phyloP scores from a whole-genome alignment of 1,284 basidiomycete genomes.

The Cryptococcus wingfieldii region DNA sequence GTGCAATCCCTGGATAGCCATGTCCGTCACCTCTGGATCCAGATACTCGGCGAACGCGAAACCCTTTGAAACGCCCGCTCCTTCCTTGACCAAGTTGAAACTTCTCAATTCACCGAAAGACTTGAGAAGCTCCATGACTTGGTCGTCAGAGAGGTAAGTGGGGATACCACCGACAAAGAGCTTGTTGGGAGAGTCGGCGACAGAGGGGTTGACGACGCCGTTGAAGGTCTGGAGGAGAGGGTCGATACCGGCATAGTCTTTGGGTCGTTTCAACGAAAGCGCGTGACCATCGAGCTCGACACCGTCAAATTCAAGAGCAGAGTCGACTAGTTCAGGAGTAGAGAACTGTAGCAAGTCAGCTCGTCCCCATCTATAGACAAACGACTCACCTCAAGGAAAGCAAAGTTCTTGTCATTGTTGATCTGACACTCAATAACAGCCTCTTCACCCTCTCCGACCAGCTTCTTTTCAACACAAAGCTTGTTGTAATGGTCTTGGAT shows the following conservation, averaged over 20 bases:
- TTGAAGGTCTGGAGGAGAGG: slow-evolving; percentile 65
- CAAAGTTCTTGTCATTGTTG: slow-evolving; percentile 97
- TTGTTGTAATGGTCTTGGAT: slow-evolving; percentile 89
- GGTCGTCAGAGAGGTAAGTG: slow-evolving; percentile 90
- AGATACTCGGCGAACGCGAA: slow-evolving; percentile 99
- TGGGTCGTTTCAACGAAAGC: slow-evolving; percentile 91
- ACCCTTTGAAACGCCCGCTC: slow-evolving; percentile 86
- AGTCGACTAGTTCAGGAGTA: slow-evolving; percentile 90
- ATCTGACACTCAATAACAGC: slow-evolving; percentile 89
- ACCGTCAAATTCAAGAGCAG: slow-evolving; percentile 94
- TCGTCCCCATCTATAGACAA: neutral
- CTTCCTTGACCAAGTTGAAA: slow-evolving; percentile 95
- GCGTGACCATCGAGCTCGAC: slow-evolving; percentile 89
- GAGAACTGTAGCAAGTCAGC: slow-evolving; percentile 67
- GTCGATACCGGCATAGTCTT: slow-evolving; percentile 72
- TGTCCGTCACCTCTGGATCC: slow-evolving; percentile 81
- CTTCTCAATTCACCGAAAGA: slow-evolving; percentile 95
- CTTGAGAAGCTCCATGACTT: slow-evolving; percentile 95
- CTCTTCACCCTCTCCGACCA: slow-evolving; percentile 78
- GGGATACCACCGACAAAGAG: slow-evolving; percentile 96
- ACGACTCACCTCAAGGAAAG: slow-evolving; percentile 78
- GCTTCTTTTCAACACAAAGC: slow-evolving; percentile 88
- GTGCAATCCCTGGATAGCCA: slow-evolving; percentile 92
- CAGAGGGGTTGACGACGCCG: slow-evolving; percentile 91
- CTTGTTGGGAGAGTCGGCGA: slow-evolving; percentile 96